Evolutionary conservation across 768 basidiomycete genomes (phyloP).

Genomic region (Leccinum uliginosum): DNA sequence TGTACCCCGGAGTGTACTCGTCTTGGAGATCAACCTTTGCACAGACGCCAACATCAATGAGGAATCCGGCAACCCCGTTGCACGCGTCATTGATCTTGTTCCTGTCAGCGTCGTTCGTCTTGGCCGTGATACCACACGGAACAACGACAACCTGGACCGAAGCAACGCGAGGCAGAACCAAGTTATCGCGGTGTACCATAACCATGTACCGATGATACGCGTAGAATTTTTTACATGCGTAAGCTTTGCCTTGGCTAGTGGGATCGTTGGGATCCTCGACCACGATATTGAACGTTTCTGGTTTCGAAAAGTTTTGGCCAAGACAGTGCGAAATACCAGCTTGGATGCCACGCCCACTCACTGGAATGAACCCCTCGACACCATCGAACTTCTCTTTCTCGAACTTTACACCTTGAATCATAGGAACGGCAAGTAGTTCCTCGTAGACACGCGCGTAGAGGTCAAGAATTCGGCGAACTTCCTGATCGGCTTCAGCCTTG

Average conservation of each 20-base stretch:
- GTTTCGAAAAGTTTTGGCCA: conserved; percentile 95
- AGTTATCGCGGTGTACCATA: conserved; percentile 98
- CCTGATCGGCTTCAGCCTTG: conserved; percentile 83
- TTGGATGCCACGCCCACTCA: conserved; percentile 96
- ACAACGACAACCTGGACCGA: conserved; percentile 86
- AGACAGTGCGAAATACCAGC: conserved; percentile 97
- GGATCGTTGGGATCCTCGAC: conserved; percentile 90
- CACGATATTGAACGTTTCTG: conserved; percentile 96
- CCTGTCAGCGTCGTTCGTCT: conserved; percentile 65
- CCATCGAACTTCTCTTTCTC: conserved; percentile 99
- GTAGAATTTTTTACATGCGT: conserved; percentile 99
- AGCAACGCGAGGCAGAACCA: conserved; percentile 96
- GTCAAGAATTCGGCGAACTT: conserved; percentile 92
- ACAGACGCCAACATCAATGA: conserved; percentile 71
- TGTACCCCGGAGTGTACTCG: conserved; percentile 96
- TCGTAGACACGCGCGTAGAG: conserved; percentile 95
- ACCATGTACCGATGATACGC: conserved; percentile 97
- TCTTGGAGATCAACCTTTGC: conserved; percentile 92
- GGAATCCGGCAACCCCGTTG: conserved; percentile 65
- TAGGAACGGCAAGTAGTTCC: conserved; percentile 95
- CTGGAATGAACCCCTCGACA: conserved; percentile 95
- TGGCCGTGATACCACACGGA: conserved; percentile 91
- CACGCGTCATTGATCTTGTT: conserved; percentile 72
- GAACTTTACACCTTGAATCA: conserved; percentile 94
- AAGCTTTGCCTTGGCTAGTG: conserved; percentile 60